Evolutionary conservation across 2,329 filamentous ascomycete genomes (phyloP), one percentile per base, ranked within the genome.

Genomic region (Aphanoascus verrucosus): DNA sequence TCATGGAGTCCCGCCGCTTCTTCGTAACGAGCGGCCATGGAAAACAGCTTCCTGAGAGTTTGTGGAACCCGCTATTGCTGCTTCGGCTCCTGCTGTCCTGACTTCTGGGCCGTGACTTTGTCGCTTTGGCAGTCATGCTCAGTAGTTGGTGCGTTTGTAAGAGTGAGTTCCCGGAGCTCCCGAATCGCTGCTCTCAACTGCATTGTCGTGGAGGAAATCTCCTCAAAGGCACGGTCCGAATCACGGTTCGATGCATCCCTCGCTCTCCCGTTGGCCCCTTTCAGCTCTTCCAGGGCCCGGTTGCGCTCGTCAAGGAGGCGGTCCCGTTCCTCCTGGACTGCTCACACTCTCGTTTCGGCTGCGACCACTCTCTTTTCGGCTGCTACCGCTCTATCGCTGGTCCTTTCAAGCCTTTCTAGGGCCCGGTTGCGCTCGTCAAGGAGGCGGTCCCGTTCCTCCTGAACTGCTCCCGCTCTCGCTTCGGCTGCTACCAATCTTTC

Each of bases 11-110:
- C n/a, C n/a, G n/a, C n/a, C n/a, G n/a, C n/a, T n/a, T n/a, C n/a
- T n/a, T n/a, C n/a, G n/a, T n/a, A n/a, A n/a, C n/a, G n/a, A n/a
- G n/a, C n/a, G n/a, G n/a, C n/a, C n/a, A n/a, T n/a, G n/a, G n/a
- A n/a, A n/a, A n/a, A n/a, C n/a, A n/a, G n/a, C n/a, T n/a, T n/a
- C n/a, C n/a, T n/a, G n/a, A n/a, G n/a, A n/a, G n/a, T n/a, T n/a
- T n/a, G n/a, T n/a, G n/a, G n/a, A n/a, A n/a, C 41, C 42, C 42
- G 41, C 41, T 43, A 43, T n/a, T 23, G 41, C 15, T 43, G 41
- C 41, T 15, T n/a, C 38, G 15, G 38, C 38, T 41, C 7, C 38
- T 19, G 15, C 38, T 28, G 23, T 3, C 41, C 17, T 43, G 9
- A 43, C 17, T 20, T 3, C 17, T 9, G 42, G 12, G 15, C 42